Evolutionary conservation across 371 early-diverging fungal genomes (phyloP), one percentile per base, ranked within the genome.

Genomic region (Dichotomocladium elegans): DNA sequence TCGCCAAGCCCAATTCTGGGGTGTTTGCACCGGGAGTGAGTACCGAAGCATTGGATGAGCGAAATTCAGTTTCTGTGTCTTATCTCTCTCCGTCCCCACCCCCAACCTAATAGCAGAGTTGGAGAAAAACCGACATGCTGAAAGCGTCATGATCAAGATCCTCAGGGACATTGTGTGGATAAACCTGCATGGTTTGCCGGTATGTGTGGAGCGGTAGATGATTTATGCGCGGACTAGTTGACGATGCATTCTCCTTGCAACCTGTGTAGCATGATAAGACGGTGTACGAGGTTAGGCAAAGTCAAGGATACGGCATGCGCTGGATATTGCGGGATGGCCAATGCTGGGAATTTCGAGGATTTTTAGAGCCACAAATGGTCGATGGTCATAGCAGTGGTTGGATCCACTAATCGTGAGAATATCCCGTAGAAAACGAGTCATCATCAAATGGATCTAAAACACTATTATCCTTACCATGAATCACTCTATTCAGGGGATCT

Each of bases 321-420:
- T 74, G 74, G 74, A 42, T 34, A 19, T 14, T 28, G 1, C 22
- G 56, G 12, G 35, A 30, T 33, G 27, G 42, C 2, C 30, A 34
- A n/a, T 10, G 7, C 17, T 64, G 61, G 66, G 29, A 49, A 14
- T 74, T 74, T 57, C 60, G 74, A 21, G 74, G 74, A 3, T 74
- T 74, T 49, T 47, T 74, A 24, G 74, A 74, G 43, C 74, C 74
- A 34, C 74, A 64, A 31, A 69, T 66, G 68, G 55, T 59, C 44
- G 62, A 70, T 47, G 74, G 74, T 1, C 74, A 74, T 61, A 15
- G 47, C 12, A 53, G 51, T 31, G 62, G 64, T 29, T 74, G 74
- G 74, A 25, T 66, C n/a, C 74, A 74, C 56, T 74, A 53, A 64
- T n/a, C n/a, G n/a, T n/a, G n/a, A n/a, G n/a, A n/a, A n/a, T n/a